phyloP scores from a whole-genome alignment of 2,329 filamentous ascomycete genomes.

The Aspergillus sp. region DNA sequence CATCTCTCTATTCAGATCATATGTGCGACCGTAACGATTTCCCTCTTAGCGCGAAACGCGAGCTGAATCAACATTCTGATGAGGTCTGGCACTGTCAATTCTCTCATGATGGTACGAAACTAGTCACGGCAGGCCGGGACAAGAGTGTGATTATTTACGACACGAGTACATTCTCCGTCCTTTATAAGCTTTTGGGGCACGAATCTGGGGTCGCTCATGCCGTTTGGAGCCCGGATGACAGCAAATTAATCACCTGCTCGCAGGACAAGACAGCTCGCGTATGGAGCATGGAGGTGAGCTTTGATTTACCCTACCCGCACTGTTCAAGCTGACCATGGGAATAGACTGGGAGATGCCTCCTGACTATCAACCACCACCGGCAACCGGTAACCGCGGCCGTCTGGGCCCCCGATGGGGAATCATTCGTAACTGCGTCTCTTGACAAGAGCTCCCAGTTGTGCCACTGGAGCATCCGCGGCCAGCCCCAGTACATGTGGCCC shows the following conservation, averaged over 20 bases:
- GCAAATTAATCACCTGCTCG: constrained; percentile 79
- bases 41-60: constrained; percentile 67
- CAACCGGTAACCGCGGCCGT: constrained; percentile 85
- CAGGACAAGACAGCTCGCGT: constrained; percentile 71
- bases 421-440: constrained; percentile 77
- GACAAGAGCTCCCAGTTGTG: constrained; percentile 66
- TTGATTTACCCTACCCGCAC: not conserved
- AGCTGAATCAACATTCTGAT: constrained; percentile 70
- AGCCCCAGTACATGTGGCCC: constrained; percentile 64
- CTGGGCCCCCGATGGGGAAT: constrained; percentile 78
- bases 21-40: constrained; percentile 77
- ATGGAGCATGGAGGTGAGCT: constrained; percentile 69
- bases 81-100: constrained; percentile 94
- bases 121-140: constrained; percentile 81
- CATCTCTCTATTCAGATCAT: constrained; percentile 88
- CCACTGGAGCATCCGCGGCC: constrained; percentile 67
- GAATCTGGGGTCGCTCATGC: constrained; percentile 72
- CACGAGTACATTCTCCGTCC: constrained; percentile 64
- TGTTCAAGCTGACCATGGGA: not conserved
- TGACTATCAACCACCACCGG: constrained; percentile 67
- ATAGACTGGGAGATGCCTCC: constrained; percentile 64
- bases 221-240: constrained; percentile 89
- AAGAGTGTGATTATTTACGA: constrained; percentile 79
- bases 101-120: constrained; percentile 77
- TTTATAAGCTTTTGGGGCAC: constrained; percentile 66